Conservation (phyloP, 139 green algal genomes). For the Eudorina sp. region DNA sequence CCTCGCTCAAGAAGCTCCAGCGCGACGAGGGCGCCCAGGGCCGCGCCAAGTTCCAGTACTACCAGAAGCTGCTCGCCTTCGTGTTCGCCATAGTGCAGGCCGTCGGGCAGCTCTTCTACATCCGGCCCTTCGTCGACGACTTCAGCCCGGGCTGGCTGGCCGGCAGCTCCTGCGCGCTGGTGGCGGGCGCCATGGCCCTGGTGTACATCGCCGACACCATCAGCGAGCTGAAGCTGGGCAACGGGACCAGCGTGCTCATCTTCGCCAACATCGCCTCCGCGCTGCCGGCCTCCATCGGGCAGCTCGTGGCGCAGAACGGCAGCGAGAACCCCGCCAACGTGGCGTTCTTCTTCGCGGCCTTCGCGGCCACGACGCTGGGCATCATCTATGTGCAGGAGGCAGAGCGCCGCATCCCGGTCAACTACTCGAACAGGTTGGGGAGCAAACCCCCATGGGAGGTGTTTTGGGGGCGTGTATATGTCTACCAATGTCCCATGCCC, state of each 20-base stretch:
- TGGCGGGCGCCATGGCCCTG: slow-evolving; percentile 89
- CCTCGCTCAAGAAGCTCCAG: slow-evolving; percentile 95
- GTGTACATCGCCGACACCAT: slow-evolving; percentile 93
- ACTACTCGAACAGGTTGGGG: slow-evolving; percentile 91
- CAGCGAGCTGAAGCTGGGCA: slow-evolving; percentile 96
- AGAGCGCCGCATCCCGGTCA: slow-evolving; percentile 98
- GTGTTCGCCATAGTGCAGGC: slow-evolving; percentile 92
- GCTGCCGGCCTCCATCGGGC: slow-evolving; percentile 86
- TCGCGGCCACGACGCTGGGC: slow-evolving; percentile 94
- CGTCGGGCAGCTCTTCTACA: slow-evolving; percentile 91
- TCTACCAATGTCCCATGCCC: too few species aligned
- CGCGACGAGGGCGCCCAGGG: slow-evolving; percentile 95
- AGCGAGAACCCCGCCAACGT: slow-evolving; percentile 67
- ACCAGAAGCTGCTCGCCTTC: slow-evolving; percentile 91
- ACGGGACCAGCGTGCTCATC: slow-evolving; percentile 97
- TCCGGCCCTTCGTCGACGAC: slow-evolving; percentile 92
- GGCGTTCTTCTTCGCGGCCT: slow-evolving; percentile 85
- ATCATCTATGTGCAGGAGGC: slow-evolving; percentile 98
- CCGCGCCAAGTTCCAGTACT: slow-evolving; percentile 90
- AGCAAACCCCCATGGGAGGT: too few species aligned
- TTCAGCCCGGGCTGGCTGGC: slow-evolving; percentile 87
- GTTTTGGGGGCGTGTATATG: too few species aligned
- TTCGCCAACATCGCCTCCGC: slow-evolving; percentile 96
- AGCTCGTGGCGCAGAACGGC: slow-evolving; percentile 52
- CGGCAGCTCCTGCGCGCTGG: slow-evolving; percentile 77